phyloP scores from a whole-genome alignment of 139 green algal species.

The Eudorina sp. region DNA sequence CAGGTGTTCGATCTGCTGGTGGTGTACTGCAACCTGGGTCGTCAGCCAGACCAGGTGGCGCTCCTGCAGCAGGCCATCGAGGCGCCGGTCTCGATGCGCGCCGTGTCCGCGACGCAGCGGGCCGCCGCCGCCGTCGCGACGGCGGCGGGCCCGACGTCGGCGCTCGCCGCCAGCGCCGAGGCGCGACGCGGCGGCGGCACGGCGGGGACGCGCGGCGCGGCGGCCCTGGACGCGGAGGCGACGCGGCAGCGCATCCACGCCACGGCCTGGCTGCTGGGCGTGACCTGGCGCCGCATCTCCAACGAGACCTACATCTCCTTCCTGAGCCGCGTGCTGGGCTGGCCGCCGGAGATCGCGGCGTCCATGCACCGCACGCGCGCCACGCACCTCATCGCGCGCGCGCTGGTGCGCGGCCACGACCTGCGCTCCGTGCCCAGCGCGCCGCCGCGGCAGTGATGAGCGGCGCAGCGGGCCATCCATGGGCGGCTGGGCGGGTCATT shows the following conservation, averaged over 20 bases:
- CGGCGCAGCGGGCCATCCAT: background rate
- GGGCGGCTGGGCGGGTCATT: background rate
- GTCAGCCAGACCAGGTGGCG: background rate
- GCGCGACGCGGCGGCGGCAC: background rate
- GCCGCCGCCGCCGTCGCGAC: background rate
- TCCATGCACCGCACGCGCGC: background rate
- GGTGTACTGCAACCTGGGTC: background rate
- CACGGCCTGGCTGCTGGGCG: background rate
- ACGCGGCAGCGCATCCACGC: background rate
- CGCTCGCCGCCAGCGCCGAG: background rate
- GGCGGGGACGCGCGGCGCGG: background rate
- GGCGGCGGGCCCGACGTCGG: background rate
- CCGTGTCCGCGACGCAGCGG: background rate
- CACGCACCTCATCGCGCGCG: background rate
- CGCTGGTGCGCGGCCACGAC: background rate
- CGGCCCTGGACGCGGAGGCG: background rate
- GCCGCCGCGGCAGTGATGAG: background rate
- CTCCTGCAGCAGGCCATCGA: background rate
- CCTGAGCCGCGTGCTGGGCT: background rate
- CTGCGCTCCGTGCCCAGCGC: background rate
- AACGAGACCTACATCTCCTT: constrained; percentile 16
- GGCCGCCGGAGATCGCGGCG: background rate
- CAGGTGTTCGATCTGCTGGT: background rate
- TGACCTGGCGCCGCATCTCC: constrained; percentile 8
- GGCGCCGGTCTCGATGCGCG: background rate